Percentiles rank a stretch among this genome's conserved stretches.
phyloP scores from a whole-genome alignment of 2,329 filamentous ascomycete genomes.

The Penicillium nordicum region DNA sequence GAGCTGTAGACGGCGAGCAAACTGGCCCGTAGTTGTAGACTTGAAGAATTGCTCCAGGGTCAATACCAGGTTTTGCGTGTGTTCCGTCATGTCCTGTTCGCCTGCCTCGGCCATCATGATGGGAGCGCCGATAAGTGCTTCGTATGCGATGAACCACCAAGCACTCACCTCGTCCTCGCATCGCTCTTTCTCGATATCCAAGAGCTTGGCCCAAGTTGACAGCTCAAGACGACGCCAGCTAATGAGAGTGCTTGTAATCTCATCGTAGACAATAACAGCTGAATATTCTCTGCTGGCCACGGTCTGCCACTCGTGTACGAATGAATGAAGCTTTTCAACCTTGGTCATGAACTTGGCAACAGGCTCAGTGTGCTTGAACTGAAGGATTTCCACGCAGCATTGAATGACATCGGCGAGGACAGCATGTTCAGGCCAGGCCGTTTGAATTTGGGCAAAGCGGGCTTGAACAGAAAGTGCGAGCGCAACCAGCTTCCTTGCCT shows the following conservation, averaged over 20 bases:
- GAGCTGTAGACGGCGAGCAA: slow-evolving; percentile 66
- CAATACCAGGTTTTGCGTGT: slow-evolving; percentile 67
- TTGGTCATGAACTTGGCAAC: slow-evolving; percentile 81
- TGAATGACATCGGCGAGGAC: slow-evolving; percentile 74
- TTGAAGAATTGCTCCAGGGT: slow-evolving; percentile 77
- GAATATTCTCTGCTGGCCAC: slow-evolving; percentile 80
- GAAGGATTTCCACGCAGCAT: slow-evolving; percentile 70
- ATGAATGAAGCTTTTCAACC: slow-evolving; percentile 79
- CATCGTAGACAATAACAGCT: slow-evolving; percentile 67
- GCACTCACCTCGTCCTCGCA: slow-evolving; percentile 74
- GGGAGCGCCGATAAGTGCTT: slow-evolving; percentile 76
- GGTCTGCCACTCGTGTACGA: slow-evolving; percentile 91
- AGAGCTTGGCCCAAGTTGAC: slow-evolving; percentile 83
- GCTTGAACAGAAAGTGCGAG: slow-evolving; percentile 66
- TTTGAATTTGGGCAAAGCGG: slow-evolving; percentile 68
- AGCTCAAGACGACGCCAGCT: slow-evolving; percentile 88
- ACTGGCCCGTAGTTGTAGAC: slow-evolving; percentile 78
- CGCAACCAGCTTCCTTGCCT: slow-evolving; percentile 69
- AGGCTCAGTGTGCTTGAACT: slow-evolving; percentile 74
- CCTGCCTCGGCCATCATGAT: slow-evolving; percentile 60
- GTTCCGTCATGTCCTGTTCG: slow-evolving; percentile 58
- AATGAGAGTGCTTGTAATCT: slow-evolving; percentile 75
- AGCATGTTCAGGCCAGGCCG: slow-evolving; percentile 68
- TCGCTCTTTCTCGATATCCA: slow-evolving; percentile 77
- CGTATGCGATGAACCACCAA: slow-evolving; percentile 97